Conservation (phyloP, 1,284 basidiomycete genomes). For the Cutaneotrichosporon sp. region DNA sequence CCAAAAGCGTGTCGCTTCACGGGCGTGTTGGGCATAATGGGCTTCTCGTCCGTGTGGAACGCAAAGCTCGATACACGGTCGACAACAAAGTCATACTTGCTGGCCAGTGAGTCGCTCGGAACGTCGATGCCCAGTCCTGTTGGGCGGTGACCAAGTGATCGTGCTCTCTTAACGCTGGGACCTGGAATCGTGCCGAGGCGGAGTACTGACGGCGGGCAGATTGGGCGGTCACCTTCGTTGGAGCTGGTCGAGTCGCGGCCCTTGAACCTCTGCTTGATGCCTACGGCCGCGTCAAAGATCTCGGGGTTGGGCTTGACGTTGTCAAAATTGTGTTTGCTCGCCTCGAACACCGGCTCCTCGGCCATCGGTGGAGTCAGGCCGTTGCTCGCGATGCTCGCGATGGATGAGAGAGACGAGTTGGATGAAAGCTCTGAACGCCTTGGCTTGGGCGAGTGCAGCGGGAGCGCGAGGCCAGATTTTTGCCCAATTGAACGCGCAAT, state of each 20-base stretch:
- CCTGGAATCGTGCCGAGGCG: conserved; percentile 20
- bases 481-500: conserved; percentile 52
- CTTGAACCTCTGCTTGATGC: conserved; percentile 51
- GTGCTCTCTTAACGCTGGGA: conserved; percentile 20
- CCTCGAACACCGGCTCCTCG: conserved; percentile 26
- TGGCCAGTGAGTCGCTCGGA: conserved; percentile 20
- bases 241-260: conserved; percentile 46
- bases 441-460: conserved; percentile 36
- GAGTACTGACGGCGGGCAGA: conserved; percentile 25
- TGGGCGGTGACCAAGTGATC: conserved; percentile 21
- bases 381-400: conserved; percentile 28
- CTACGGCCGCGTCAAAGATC: conserved; percentile 45
- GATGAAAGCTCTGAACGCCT: conserved; percentile 43
- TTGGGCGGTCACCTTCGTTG: conserved; percentile 19
- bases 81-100: conserved; percentile 49
- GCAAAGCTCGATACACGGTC: conserved; percentile 37
- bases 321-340: conserved; percentile 45
- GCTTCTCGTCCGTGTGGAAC: conserved; percentile 36
- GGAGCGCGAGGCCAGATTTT: conserved; percentile 50
- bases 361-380: conserved; percentile 40
- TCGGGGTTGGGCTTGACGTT: conserved; percentile 53
- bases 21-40: conserved; percentile 52
- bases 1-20: conserved; percentile 51
- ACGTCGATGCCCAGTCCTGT: conserved; percentile 34
- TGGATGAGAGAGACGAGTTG: conserved; percentile 48